Evolutionary conservation across 2,329 filamentous ascomycete species (phyloP), one percentile per base, ranked within the genome.

Genomic region (Colletotrichum destructivum): DNA sequence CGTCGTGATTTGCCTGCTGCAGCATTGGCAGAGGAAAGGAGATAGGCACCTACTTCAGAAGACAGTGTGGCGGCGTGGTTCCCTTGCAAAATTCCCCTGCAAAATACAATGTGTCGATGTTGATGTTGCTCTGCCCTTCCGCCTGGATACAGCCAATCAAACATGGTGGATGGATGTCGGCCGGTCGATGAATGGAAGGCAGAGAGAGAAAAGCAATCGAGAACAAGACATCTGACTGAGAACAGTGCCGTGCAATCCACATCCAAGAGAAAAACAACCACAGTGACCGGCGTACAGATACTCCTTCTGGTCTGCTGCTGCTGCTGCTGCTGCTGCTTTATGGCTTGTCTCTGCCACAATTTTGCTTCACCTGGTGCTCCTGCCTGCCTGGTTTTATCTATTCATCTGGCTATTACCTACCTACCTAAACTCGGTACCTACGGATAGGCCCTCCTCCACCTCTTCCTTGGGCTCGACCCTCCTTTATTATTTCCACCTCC

Each of bases 401-500:
- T 47, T 71, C 64, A 70, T 67, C 49, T 72, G 54, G 38, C 49
- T n/a, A 11, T 38, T 38, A 38, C 9, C 35, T 35, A 35, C 2
- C 35, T 38, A 38, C 35, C 35, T 35, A 35, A 9, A 9, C 35
- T 38, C 35, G 35, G 35, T 38, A 38, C 8, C 2, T 38, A 38
- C 9, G 35, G 35, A 38, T 38, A 42, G 46, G 65, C 49, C 54
- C 60, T 59, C 68, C 42, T 47, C 69, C 61, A 63, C 57, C 40
- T 69, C 57, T 38, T 38, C 35, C 35, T 35, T 9, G 1, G 31
- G 59, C 69, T 55, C 59, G 54, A 69, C 65, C 69, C 59, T 72
- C 69, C 59, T 51, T 69, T 66, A 54, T 46, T 61, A 31, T 55
- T 69, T 38, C 52, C 55, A 49, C 52, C 46, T 69, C 52, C 59